A percentile compares a stretch with the other conserved stretches of the same genome.
phyloP scores from a whole-genome alignment of 495 filamentous ascomycete species.

The Haplographium delicatum region DNA sequence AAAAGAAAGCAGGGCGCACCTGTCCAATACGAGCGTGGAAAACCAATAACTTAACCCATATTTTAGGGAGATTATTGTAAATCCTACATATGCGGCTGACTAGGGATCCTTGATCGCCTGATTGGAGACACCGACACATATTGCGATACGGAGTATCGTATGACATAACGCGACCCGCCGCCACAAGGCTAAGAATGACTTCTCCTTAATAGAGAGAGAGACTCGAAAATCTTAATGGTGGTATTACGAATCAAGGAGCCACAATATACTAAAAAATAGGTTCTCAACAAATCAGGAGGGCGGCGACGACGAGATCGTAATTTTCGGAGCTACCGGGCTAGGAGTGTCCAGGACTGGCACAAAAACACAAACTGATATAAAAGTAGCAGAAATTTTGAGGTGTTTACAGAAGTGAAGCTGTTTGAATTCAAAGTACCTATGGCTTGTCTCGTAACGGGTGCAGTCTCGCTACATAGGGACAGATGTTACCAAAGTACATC shows the following conservation, averaged over 20 bases:
- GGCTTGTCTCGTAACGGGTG: background rate
- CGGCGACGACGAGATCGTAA: conserved; percentile 14
- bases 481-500: too few relatives aligned
- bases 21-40: too few relatives aligned
- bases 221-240: background rate
- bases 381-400: conserved; percentile 12
- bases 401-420: conserved; percentile 8
- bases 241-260: background rate
- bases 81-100: background rate
- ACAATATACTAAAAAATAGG: background rate
- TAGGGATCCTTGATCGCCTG: conserved; percentile 1
- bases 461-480: background rate
- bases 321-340: conserved; percentile 8
- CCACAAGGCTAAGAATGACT: background rate
- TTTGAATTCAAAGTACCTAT: conserved; percentile 8
- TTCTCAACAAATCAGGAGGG: conserved; percentile 12
- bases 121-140: conserved; percentile 5
- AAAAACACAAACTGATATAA: conserved; percentile 12
- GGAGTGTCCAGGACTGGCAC: conserved; percentile 9
- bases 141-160: conserved; percentile 1
- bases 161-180: conserved; percentile 1
- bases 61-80: background rate
- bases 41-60: too few relatives aligned
- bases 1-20: too few relatives aligned
- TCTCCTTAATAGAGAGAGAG: background rate